Evolutionary conservation across 306 rosid species (phyloP), one percentile per base, ranked within the genome.

Genomic region (Ormosia semicastrata): DNA sequence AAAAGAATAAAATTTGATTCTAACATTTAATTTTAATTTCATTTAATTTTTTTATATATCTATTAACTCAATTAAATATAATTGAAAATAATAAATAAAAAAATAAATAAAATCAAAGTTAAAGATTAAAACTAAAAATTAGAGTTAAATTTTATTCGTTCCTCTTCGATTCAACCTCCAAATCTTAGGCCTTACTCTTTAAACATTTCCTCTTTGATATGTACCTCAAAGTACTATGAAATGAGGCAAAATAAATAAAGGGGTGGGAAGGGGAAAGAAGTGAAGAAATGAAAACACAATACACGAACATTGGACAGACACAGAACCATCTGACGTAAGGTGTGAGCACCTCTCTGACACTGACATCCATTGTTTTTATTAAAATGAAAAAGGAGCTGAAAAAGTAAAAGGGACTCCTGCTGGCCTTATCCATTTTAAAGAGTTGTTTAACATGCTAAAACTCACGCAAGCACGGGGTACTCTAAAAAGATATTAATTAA

Each of bases 381-480:
- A 14, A 36, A 64, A 64, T 12, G 11, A 13, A 6, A 64, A 37
- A 34, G 34, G 1, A 5, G 17, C 8, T 44, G 47, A 34, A n/a
- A 58, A 10, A 3, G 57, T 36, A 14, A 44, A 53, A 24, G 49
- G 17, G 9, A 58, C 43, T 68, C 33, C 46, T 29, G 6, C 32
- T 37, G 87, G 17, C 17, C 81, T 79, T 84, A 73, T 84, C 87
- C 84, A 13, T 47, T 56, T 46, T 0, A 4, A 14, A 24, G 4
- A 36, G 71, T 41, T 81, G 49, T 47, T 56, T 50, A 18, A 34
- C 29, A 62, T 60, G 59, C 58, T 40, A 34, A 17, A 52, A 36
- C 24, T 63, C 17, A 47, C 49, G 36, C 52, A 15, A 0, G 58
- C 62, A 24, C 50, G 24, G 57, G 57, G 10, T 3, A 24, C 12